Conservation (phyloP, 352 stramenopile species). For the Paralagenidium karlingii region DNA sequence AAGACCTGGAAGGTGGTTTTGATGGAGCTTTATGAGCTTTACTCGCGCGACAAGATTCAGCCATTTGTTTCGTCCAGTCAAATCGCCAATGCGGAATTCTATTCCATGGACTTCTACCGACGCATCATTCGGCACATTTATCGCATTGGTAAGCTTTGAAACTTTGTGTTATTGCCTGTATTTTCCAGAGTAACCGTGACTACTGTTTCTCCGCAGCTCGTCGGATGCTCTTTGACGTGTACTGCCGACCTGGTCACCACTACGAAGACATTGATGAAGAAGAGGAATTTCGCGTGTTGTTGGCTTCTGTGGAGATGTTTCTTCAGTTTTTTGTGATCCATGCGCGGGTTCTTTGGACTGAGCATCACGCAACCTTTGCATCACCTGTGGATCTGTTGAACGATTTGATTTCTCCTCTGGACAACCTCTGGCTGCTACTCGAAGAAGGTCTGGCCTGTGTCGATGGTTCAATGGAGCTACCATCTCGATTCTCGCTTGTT, state of each 20-base stretch:
- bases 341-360: constrained; percentile 8
- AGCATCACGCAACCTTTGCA: constrained; percentile 7
- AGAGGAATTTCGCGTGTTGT: constrained; percentile 49
- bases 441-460: constrained; percentile 21
- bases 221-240: no score
- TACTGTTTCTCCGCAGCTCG: no score
- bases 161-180: neutral
- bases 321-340: constrained; percentile 46
- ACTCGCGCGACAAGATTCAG: constrained; percentile 8
- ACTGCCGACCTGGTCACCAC: neutral
- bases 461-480: constrained; percentile 29
- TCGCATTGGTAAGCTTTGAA: constrained; percentile 17
- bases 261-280: constrained; percentile 63
- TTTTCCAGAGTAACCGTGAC: neutral
- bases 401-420: constrained; percentile 17
- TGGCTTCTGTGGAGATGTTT: constrained; percentile 38
- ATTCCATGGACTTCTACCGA: constrained; percentile 19
- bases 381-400: constrained; percentile 13
- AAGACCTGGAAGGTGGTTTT: neutral
- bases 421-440: constrained; percentile 38
- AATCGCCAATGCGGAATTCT: no score
- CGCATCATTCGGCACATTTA: constrained; percentile 23
- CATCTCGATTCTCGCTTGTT: constrained; percentile 50
- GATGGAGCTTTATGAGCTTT: constrained; percentile 1
- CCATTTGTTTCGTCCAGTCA: no score